Evolutionary conservation across 306 rosid species (phyloP).

Genomic region (Erythrophleum fordii): DNA sequence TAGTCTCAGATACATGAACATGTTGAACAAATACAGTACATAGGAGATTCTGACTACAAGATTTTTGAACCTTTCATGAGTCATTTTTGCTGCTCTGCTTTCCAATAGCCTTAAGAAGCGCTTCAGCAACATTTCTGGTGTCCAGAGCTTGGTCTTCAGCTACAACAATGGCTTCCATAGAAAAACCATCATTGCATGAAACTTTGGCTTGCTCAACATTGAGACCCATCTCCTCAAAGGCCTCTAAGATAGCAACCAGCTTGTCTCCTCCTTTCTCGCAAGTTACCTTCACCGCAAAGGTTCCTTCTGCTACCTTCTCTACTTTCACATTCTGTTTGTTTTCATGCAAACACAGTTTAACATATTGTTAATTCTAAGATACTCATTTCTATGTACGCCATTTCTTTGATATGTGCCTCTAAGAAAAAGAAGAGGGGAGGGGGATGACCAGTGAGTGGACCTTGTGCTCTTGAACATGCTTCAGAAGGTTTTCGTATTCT

Average conservation of each 20-base stretch:
- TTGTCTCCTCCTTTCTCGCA: constrained; percentile 67
- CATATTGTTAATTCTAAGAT: neutral
- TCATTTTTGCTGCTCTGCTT: constrained; percentile 26
- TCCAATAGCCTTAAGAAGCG: constrained; percentile 55
- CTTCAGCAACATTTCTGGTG: constrained; percentile 51
- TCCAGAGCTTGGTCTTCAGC: constrained; percentile 52
- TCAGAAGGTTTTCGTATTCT: constrained; percentile 28
- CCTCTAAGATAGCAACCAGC: constrained; percentile 70
- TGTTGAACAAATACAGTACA: constrained; percentile 21
- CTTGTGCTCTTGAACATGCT: constrained; percentile 42
- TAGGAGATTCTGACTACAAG: constrained; percentile 18
- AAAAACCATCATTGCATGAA: constrained; percentile 62
- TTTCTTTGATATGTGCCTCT: neutral
- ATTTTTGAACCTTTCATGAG: constrained; percentile 13
- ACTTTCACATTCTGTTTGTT: constrained; percentile 70
- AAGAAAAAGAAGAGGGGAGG: neutral
- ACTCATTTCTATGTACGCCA: neutral
- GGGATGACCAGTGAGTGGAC: constrained; percentile 9
- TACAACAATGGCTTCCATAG: constrained; percentile 72
- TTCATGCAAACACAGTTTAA: neutral
- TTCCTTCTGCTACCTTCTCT: constrained; percentile 61
- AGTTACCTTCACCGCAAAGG: constrained; percentile 55
- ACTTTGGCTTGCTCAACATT: constrained; percentile 73
- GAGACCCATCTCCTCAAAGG: constrained; percentile 66
- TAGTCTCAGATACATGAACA: constrained; percentile 25